Evolutionary conservation across 345 rosid genomes (phyloP), one percentile per base, ranked within the genome.

Genomic region (Camelina hispida): DNA sequence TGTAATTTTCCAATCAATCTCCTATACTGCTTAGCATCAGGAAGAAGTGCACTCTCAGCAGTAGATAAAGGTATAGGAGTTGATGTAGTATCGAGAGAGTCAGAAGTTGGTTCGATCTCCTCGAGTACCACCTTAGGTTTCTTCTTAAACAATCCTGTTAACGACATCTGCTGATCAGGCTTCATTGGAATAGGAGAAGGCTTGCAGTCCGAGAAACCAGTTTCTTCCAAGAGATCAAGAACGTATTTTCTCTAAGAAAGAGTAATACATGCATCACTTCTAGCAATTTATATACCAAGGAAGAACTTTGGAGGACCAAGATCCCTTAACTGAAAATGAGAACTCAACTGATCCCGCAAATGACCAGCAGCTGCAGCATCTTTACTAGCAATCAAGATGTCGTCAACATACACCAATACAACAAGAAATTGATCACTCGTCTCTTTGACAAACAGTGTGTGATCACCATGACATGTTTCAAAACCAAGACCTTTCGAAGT

Each of bases 41-140:
- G 1, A 0, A 20, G 0, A 0, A 13, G 0, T 0, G 0, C 2
- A 6, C 50, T 50, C 6, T 4, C 12, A 6, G 5, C 5, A 28
- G 30, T 28, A 28, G 30, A 3, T 28, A 28, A 28, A 28, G 4
- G 30, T 4, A 28, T 4, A 28, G 30, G 30, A 28, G 5, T 28
- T 28, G 30, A 5, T 28, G 30, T 0, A 4, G 1, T 28, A 28
- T 4, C 5, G 5, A 28, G 30, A 28, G 30, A 28, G 5, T 28
- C 30, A 28, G 30, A 28, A 28, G 5, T 0, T 28, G 0, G 30
- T 28, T 28, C 30, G 0, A 28, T 4, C 30, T 28, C 30, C 30
- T 28, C 5, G 30, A 28, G 30, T 28, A 28, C 30, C 30, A 28
- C 30, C 30, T 28, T 28, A 28, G 30, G 4, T 1, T 28, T 28